phyloP scores from a whole-genome alignment of 2,329 filamentous ascomycete genomes.

The Tolypocladium paradoxum region DNA sequence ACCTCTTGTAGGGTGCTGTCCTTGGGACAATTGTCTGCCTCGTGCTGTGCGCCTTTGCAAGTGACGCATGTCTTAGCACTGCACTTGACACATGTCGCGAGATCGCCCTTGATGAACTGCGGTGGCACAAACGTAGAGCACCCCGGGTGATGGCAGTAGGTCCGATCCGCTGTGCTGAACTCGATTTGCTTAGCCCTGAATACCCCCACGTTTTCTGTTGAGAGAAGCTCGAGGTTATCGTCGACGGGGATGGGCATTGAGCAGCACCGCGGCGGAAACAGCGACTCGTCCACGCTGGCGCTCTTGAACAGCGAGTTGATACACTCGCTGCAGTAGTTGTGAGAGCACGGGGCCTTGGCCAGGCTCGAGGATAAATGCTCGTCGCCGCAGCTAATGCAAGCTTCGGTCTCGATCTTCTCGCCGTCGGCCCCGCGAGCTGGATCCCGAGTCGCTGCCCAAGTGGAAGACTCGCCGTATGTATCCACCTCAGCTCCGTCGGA shows the following conservation, averaged over 20 bases:
- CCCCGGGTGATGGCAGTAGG: slow-evolving; percentile 34
- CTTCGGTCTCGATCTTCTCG: not conserved
- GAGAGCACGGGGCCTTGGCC: slow-evolving; percentile 11
- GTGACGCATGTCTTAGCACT: slow-evolving; percentile 30
- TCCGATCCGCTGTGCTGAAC: slow-evolving; percentile 32
- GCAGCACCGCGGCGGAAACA: slow-evolving; percentile 48
- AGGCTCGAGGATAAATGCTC: not conserved
- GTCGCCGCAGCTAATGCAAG: not conserved
- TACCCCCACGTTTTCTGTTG: slow-evolving; percentile 16
- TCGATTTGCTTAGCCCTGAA: slow-evolving; percentile 38
- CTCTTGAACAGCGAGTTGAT: slow-evolving; percentile 31
- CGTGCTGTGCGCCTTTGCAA: slow-evolving; percentile 38
- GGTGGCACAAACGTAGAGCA: slow-evolving; percentile 38
- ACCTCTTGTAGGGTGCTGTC: slow-evolving; percentile 29
- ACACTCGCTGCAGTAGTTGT: slow-evolving; percentile 42
- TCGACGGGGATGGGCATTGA: slow-evolving; percentile 26
- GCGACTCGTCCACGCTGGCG: slow-evolving; percentile 34
- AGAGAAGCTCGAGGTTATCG: slow-evolving; percentile 23
- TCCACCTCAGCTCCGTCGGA: too few species aligned
- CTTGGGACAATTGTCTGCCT: slow-evolving; percentile 35
- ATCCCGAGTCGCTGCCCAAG: too few species aligned
- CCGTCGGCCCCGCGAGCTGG: too few species aligned
- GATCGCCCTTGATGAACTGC: slow-evolving; percentile 15
- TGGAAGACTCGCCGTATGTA: too few species aligned
- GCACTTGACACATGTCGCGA: slow-evolving; percentile 34